Evolutionary conservation across 2,329 filamentous ascomycete species (phyloP), one percentile per base, ranked within the genome.

Genomic region (Macrophomina tecta): DNA sequence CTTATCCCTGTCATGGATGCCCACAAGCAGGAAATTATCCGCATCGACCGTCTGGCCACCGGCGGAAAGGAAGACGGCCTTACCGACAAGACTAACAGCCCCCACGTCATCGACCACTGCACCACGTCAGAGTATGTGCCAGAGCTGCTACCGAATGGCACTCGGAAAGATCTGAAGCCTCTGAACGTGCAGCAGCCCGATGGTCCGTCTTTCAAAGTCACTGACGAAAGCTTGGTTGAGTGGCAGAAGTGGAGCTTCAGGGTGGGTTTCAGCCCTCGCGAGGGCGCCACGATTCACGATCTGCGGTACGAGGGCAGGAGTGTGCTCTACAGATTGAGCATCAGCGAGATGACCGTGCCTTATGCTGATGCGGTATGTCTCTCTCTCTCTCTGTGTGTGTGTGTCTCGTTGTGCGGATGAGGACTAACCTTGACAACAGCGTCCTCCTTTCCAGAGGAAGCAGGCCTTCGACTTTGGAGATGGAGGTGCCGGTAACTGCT

Each of bases 381-480:
- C 11, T 38, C 23, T 38, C 6, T 12, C 36, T 12, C 36, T 38
- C 36, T 7, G 3, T n/a, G n/a, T n/a, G n/a, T n/a, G n/a, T n/a
- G n/a, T n/a, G n/a, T 8, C 2, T 38, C n/a, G 46, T 87, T 0
- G 2, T 18, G 18, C 6, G 14, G 36, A 8, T 38, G 36, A 38
- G 36, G 11, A 5, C 42, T 45, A 16, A 45, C 42, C 11, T 45
- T 14, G 11, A 38, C 23, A 11, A 18, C 49, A 64, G 62, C 84
- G 90, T 1, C 79, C 83, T 0, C 89, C 89, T 0, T 91, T 86
- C 73, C 87, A 89, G 63, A 84, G 89, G 49, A 92, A 92, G 74
- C 87, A 89, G 64, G 90, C 89, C 0, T 91, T 92, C 71, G 90
- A 92, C 71, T 86, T 92, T 68, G 90, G 90, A 7, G 89, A 92